These are phyloP conservation scores for Sporothrix curviconia DNA, from an alignment of 2,329 filamentous ascomycete species.

Conservation along the genomic window DNA sequence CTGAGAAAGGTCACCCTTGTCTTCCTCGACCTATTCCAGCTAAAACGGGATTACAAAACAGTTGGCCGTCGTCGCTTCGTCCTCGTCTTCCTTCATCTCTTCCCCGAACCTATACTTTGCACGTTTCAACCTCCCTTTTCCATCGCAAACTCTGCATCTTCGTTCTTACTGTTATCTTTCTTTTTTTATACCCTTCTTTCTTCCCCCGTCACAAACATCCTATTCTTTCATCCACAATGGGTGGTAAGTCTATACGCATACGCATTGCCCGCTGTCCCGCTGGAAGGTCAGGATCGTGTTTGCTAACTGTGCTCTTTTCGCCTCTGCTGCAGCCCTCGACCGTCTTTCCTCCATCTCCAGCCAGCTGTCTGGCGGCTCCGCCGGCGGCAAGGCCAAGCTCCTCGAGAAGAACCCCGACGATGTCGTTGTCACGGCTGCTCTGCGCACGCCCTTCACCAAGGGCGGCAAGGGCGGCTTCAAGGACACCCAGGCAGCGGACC, in stretches of 20 bases:
- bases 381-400: constrained; percentile 47
- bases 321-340: constrained; percentile 41
- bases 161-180: neutral
- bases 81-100: neutral
- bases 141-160: neutral
- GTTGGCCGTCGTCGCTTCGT: neutral
- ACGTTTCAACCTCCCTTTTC: neutral
- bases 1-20: neutral
- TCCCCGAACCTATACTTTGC: no score
- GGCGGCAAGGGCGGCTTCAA: constrained; percentile 93
- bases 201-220: no score
- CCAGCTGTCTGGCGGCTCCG: constrained; percentile 46
- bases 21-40: neutral
- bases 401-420: constrained; percentile 62
- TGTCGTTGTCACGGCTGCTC: constrained; percentile 85
- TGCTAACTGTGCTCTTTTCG: neutral
- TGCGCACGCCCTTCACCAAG: constrained; percentile 87
- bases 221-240: constrained; percentile 16
- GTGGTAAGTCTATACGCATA: constrained; percentile 20
- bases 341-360: constrained; percentile 54
- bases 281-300: no score
- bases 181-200: neutral
- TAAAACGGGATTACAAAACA: constrained; percentile 6
- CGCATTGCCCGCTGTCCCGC: no score
- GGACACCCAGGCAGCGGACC: constrained; percentile 80